Base-by-base conservation (phyloP, 768 basidiomycete genomes). In the button mushroom (Agaricus bisporus) region DNA sequence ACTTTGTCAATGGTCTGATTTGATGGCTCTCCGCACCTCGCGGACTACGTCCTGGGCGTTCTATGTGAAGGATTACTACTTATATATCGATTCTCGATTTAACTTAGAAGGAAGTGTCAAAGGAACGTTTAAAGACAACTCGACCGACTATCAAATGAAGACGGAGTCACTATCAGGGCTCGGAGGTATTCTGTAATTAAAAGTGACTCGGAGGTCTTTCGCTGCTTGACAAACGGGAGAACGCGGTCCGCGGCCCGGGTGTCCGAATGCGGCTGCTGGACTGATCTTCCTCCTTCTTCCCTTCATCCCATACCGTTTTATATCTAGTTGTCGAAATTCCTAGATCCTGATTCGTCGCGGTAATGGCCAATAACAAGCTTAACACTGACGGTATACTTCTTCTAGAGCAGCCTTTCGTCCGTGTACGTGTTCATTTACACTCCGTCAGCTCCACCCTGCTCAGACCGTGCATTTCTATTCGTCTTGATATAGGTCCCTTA, bases 341-440 rank as follows among this genome's bases (percentile, higher is more conserved):
- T 6, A 11, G 26, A 3, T 25, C 25, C 17, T n/a, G 36, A 20
- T 29, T 26, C 12, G 49, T n/a, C n/a, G 17, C 22, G 11, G 22
- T 14, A n/a, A 53, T 56, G 48, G 26, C 48, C n/a, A 64, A 66
- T 20, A 72, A 65, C 65, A 90, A 84, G 62, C 65, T 88, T 49
- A 86, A 85, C 60, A 62, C 79, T 4, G 91, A 93, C 45, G 88
- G 88, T 0, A 71, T 85, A 11, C 72, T 91, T 64, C 77, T 91
- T 54, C 88, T 93, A 57, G 91, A 93, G 66, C 89, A 93, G 60
- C 89, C 89, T 0, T 90, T 92, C 67, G 80, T 79, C 14, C 74
- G 84, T 60, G 90, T 91, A 62, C 48, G 78, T 61, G 22, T 12
- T 29, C 38, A 37, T 56, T 35, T 51, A 25, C 37, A 38, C 41